phyloP scores from a whole-genome alignment of 2,329 filamentous ascomycete genomes.

The Epichloe coenophiala region DNA sequence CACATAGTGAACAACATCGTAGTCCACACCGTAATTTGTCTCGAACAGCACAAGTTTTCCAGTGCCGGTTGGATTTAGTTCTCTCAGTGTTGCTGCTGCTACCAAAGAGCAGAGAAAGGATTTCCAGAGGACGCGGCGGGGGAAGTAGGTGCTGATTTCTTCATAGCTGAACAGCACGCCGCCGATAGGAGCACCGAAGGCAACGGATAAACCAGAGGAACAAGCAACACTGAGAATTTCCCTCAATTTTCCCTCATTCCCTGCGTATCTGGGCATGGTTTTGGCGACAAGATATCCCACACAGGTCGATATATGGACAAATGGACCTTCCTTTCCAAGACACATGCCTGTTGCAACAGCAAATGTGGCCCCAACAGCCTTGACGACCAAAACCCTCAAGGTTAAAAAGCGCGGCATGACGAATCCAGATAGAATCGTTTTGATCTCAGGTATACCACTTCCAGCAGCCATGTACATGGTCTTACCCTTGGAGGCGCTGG shows the following conservation, averaged over 20 bases:
- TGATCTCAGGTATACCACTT: constrained; percentile 48
- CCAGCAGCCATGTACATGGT: constrained; percentile 46
- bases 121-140: constrained; percentile 39
- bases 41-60: constrained; percentile 48
- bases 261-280: constrained; percentile 40
- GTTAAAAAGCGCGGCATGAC: constrained; percentile 43
- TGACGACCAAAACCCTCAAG: constrained; percentile 39
- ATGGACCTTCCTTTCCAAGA: constrained; percentile 48
- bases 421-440: constrained; percentile 47
- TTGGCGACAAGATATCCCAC: constrained; percentile 38
- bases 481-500: constrained; percentile 23
- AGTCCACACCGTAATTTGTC: constrained; percentile 43
- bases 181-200: constrained; percentile 49
- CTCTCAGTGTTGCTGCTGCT: constrained; percentile 40
- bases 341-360: constrained; percentile 47
- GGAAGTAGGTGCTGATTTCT: constrained; percentile 48
- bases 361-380: constrained; percentile 44
- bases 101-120: constrained; percentile 44
- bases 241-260: constrained; percentile 43
- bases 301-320: constrained; percentile 47
- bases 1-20: constrained; percentile 39
- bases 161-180: constrained; percentile 48
- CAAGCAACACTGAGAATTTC: constrained; percentile 45
- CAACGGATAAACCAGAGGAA: constrained; percentile 43
- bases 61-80: constrained; percentile 45